A percentile compares a stretch with the other conserved stretches of the same genome.
These are phyloP conservation scores for Blumeriella jaapii DNA, from an alignment of 2,329 filamentous ascomycete species.

Conservation along the genomic window DNA sequence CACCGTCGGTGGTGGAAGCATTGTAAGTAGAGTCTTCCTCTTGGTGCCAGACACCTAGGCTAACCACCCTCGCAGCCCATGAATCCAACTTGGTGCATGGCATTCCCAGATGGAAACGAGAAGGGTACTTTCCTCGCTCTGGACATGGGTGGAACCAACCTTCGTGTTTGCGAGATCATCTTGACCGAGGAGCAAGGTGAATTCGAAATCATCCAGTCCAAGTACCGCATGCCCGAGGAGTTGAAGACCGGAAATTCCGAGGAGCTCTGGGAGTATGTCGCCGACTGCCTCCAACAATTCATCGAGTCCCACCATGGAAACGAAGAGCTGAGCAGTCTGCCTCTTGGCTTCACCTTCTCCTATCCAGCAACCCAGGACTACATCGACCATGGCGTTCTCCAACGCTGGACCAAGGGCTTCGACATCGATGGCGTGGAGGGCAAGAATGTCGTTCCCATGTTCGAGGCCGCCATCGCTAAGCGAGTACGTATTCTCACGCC, in stretches of 20 bases:
- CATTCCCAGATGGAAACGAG: slow-evolving; percentile 76
- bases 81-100: slow-evolving; percentile 96
- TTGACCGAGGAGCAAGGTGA: slow-evolving; percentile 78
- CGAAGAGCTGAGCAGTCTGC: slow-evolving; percentile 50
- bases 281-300: slow-evolving; percentile 85
- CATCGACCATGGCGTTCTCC: slow-evolving; percentile 83
- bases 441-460: slow-evolving; percentile 77
- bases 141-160: slow-evolving; percentile 93
- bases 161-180: slow-evolving; percentile 88
- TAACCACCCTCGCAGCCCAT: slow-evolving; percentile 61
- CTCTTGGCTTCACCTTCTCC: slow-evolving; percentile 90
- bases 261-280: slow-evolving; percentile 90
- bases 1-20: slow-evolving; percentile 78
- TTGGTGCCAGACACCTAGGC: slow-evolving; percentile 5
- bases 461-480: slow-evolving; percentile 65
- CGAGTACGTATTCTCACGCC: slow-evolving; percentile 37
- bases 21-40: slow-evolving; percentile 47
- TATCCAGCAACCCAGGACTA: slow-evolving; percentile 90
- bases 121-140: slow-evolving; percentile 79
- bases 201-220: slow-evolving; percentile 91
- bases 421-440: slow-evolving; percentile 89
- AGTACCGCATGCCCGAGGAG: slow-evolving; percentile 90
- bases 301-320: slow-evolving; percentile 74
- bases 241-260: slow-evolving; percentile 76
- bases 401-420: slow-evolving; percentile 96